Evolutionary conservation across 352 stramenopile genomes (phyloP), one percentile per base, ranked within the genome.

Genomic region (Globisporangium recalcitrans): DNA sequence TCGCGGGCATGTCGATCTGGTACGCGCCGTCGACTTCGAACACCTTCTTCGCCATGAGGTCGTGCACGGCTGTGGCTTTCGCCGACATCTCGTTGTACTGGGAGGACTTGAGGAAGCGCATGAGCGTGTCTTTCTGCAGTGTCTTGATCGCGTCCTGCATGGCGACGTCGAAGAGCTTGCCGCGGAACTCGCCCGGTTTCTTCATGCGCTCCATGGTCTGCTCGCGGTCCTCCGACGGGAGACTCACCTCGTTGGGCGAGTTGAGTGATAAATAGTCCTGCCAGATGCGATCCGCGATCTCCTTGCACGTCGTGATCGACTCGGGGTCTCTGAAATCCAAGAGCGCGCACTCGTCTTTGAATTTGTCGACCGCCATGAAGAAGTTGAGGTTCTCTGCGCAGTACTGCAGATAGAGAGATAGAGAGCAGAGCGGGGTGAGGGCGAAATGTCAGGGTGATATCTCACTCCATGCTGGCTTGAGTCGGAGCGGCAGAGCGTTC

Each of bases 311-410:
- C 62, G 78, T 81, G 52, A 90, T 74, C 7, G 80, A 84, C 65
- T 91, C 82, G n/a, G 75, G 72, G 65, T 91, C 84, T 62, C 82
- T 75, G 64, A 93, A 91, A 62, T 91, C 81, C 24, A 91, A 69
- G 26, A 93, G 71, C 7, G 75, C 76, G 53, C 82, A 90, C 63
- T 88, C 77, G 56, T 93, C 84, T 60, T 93, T 91, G 71, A 91
- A 91, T 58, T 91, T 91, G 69, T 91, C 85, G 1, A 91, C 85
- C 2, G 85, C 85, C 85, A 93, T 91, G 70, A 93, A 90, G 69
- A 93, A 90, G 53, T 91, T 91, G 21, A 93, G 67, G 71, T 93
- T 91, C 71, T 91, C 82, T 5, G 85, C 85, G 42, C 82, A 91
- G 52, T 90, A 91, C 82, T 91, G 42, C 24, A 14, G 8, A 49